Evolutionary conservation across 192 early-diverging fungal genomes (phyloP), one percentile per base, ranked within the genome.

Genomic region (Gaertneriomyces semiglobifer): DNA sequence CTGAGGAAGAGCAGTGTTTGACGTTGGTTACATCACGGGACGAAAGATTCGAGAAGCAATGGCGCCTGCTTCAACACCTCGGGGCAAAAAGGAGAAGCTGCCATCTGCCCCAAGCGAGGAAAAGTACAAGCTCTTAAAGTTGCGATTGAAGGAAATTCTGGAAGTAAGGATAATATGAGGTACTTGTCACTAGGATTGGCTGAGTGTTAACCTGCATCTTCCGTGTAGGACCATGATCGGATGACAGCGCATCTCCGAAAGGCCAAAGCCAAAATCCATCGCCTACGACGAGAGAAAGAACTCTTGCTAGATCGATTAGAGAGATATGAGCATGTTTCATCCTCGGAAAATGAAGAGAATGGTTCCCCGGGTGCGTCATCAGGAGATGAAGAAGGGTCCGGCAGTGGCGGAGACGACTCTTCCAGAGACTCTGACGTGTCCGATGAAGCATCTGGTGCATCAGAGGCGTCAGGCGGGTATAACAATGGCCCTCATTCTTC

Each of bases 41-140:
- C 2, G 1, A 33, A 33, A 0, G 25, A 33, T 33, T 33, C 25
- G 25, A 33, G 25, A 33, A 33, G 2, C 25, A 33, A 33, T 33
- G 25, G 25, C 25, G 25, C 25, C 25, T 33, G 25, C 25, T 0
- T 33, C 45, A 3, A 50, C 60, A 0, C n/a, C 60, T 12, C 42
- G 45, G 45, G 44, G 60, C 5, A 61, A 46, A 52, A 44, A 44
- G 60, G 45, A 61, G 12, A 61, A 47, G 40, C 6, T n/a, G 12
- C 45, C 40, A 43, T 12, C 18, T 12, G 18, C 18, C 3, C 62
- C 59, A 14, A 66, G 40, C 54, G 70, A 66, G 40, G 62, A 71
- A 58, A 76, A 76, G 46, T 76, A 76, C 54, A 76, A 72, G 46
- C 63, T 58, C 19, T 39, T 76, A 62, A 76, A 76, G 61, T 43